These are phyloP conservation scores for Ophiosphaerella narmari DNA, from an alignment of 2,329 filamentous ascomycete genomes.

Conservation along the genomic window DNA sequence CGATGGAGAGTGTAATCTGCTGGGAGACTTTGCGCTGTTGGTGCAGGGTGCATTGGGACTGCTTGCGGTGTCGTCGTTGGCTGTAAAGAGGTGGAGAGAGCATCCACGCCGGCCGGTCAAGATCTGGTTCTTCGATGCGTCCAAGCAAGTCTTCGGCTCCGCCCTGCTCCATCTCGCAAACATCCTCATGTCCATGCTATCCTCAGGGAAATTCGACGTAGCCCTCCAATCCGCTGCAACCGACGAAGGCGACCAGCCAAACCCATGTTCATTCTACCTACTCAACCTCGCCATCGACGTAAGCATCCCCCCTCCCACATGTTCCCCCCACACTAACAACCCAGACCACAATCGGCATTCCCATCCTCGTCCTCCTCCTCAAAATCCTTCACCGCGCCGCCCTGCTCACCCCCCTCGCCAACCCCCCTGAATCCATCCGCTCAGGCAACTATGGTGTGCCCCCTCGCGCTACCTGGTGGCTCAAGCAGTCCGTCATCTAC, in stretches of 20 bases:
- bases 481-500: constrained; percentile 96
- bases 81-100: constrained; percentile 93
- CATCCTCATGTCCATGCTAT: constrained; percentile 94
- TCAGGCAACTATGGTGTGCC: constrained; percentile 90
- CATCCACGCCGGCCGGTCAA: constrained; percentile 88
- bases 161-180: constrained; percentile 91
- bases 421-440: constrained; percentile 84
- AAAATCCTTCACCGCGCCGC: constrained; percentile 75
- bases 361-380: constrained; percentile 88
- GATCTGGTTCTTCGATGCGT: constrained; percentile 97
- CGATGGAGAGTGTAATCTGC: constrained; percentile 79
- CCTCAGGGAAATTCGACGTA: constrained; percentile 79
- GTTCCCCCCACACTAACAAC: constrained; percentile 6
- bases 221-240: constrained; percentile 37
- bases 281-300: constrained; percentile 95
- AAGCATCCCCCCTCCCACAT: constrained; percentile 50
- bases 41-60: constrained; percentile 86
- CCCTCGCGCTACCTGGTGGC: constrained; percentile 84
- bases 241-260: constrained; percentile 63
- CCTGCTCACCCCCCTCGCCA: constrained; percentile 75
- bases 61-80: constrained; percentile 81
- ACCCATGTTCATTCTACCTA: constrained; percentile 95
- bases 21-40: constrained; percentile 88
- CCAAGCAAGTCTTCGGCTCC: constrained; percentile 95
- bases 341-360: constrained; percentile 93